Conservation (phyloP, 345 rosid species). For the Geranium rotundifolium region DNA sequence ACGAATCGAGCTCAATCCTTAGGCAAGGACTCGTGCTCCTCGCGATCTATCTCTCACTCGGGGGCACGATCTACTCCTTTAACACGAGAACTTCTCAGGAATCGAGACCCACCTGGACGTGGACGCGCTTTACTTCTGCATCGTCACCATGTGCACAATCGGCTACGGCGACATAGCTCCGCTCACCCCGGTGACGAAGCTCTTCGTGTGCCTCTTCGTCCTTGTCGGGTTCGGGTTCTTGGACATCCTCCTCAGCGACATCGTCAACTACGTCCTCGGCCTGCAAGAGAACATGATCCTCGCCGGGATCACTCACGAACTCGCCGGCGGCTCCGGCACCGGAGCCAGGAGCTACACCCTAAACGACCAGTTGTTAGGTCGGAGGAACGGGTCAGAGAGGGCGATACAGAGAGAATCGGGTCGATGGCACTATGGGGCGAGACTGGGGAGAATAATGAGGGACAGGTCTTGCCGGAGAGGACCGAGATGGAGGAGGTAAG, state of each 20-base stretch:
- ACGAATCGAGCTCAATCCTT: slow-evolving; percentile 32
- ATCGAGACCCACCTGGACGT: slow-evolving; percentile 71
- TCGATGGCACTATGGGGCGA: too few species aligned
- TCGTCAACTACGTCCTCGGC: slow-evolving; percentile 53
- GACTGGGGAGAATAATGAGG: too few species aligned
- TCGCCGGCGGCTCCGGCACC: slow-evolving; percentile 15
- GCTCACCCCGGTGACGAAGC: slow-evolving; percentile 42
- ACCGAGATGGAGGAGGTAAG: too few species aligned
- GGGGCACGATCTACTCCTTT: slow-evolving; percentile 48
- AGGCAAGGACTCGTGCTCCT: slow-evolving; percentile 50
- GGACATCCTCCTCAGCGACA: slow-evolving; percentile 51
- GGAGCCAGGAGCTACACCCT: slow-evolving; percentile 38
- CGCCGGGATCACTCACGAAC: slow-evolving; percentile 27
- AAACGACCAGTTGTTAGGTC: too few species aligned
- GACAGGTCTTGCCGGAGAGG: too few species aligned
- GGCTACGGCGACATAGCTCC: slow-evolving; percentile 83
- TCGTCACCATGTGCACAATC: too few species aligned
- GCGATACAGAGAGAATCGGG: too few species aligned
- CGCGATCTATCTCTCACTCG: slow-evolving; percentile 40
- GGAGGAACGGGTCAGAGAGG: too few species aligned
- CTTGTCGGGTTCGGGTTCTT: slow-evolving; percentile 63
- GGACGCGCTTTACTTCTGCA: slow-evolving; percentile 70
- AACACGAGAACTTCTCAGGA: slow-evolving; percentile 50
- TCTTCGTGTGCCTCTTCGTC: slow-evolving; percentile 57
- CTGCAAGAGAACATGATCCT: slow-evolving; percentile 54